phyloP scores from a whole-genome alignment of 2,329 filamentous ascomycete species.

The Dactylellina parvicollis region DNA sequence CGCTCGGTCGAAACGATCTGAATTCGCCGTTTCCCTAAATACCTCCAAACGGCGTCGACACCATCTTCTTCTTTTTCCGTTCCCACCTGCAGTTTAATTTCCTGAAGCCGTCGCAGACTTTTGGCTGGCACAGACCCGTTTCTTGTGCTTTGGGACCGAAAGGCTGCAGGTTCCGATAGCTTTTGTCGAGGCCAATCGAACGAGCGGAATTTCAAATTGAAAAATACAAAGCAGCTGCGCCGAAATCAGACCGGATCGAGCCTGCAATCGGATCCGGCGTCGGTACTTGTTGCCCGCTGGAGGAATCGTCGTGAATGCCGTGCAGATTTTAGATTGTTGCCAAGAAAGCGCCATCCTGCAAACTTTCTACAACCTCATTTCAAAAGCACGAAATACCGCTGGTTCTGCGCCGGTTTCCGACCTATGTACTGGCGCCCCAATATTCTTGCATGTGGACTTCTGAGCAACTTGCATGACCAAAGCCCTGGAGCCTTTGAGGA shows the following conservation, averaged over 20 bases:
- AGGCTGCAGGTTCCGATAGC: background rate
- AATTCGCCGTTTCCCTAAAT: slow-evolving; percentile 33
- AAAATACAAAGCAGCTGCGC: background rate
- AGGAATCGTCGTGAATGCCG: background rate
- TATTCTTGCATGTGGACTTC: too few relatives aligned
- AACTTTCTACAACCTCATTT: slow-evolving; percentile 24
- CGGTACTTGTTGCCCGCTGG: slow-evolving; percentile 25
- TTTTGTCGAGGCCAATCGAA: slow-evolving; percentile 2
- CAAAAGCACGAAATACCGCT: too few relatives aligned
- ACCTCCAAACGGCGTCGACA: slow-evolving; percentile 26
- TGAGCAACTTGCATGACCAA: too few relatives aligned
- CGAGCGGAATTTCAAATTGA: background rate
- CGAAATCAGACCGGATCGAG: background rate
- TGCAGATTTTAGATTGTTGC: slow-evolving; percentile 11
- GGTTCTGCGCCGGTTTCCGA: slow-evolving; percentile 26
- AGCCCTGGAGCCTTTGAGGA: too few relatives aligned
- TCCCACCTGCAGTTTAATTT: slow-evolving; percentile 27
- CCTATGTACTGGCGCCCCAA: slow-evolving; percentile 1
- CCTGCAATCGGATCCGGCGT: slow-evolving; percentile 3
- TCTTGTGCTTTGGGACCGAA: too few relatives aligned
- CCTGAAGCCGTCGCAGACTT: slow-evolving; percentile 30
- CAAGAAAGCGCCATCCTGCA: slow-evolving; percentile 32
- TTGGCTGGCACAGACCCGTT: background rate
- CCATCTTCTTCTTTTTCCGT: slow-evolving; percentile 3
- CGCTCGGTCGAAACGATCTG: slow-evolving; percentile 7